Evolutionary conservation across 768 basidiomycete species (phyloP).

Genomic region (Lactarius hatsudake): DNA sequence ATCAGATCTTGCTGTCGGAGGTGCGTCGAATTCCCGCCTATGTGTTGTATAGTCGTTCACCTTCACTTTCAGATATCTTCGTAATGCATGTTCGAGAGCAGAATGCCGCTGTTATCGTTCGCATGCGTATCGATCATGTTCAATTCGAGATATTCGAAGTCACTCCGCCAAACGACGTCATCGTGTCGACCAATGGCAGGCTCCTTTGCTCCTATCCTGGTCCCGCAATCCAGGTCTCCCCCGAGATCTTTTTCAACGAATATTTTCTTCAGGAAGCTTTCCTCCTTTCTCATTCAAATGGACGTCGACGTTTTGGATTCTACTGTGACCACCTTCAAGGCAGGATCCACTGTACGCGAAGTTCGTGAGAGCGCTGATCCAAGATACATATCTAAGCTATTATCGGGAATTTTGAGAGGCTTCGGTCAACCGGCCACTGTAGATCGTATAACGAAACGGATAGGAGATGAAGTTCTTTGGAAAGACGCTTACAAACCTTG

Average conservation of each 20-base stretch:
- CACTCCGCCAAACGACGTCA: slow-evolving; percentile 35
- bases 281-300: neutral
- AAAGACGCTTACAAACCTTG: neutral
- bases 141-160: slow-evolving; percentile 39
- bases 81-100: slow-evolving; percentile 12
- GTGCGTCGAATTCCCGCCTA: neutral
- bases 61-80: slow-evolving; percentile 2
- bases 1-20: slow-evolving; percentile 1
- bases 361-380: neutral
- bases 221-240: slow-evolving; percentile 40
- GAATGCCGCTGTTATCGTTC: slow-evolving; percentile 13
- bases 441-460: neutral
- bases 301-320: neutral
- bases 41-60: neutral
- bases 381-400: neutral
- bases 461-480: neutral
- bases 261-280: neutral
- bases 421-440: neutral
- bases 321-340: neutral
- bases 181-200: slow-evolving; percentile 42
- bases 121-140: neutral
- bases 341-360: neutral
- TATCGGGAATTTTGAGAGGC: neutral
- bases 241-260: neutral
- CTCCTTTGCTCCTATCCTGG: slow-evolving; percentile 33